A percentile compares a stretch with the other conserved stretches of the same genome.
Conservation (phyloP, 1,284 basidiomycete species). For the Sporisorium reilianum region DNA sequence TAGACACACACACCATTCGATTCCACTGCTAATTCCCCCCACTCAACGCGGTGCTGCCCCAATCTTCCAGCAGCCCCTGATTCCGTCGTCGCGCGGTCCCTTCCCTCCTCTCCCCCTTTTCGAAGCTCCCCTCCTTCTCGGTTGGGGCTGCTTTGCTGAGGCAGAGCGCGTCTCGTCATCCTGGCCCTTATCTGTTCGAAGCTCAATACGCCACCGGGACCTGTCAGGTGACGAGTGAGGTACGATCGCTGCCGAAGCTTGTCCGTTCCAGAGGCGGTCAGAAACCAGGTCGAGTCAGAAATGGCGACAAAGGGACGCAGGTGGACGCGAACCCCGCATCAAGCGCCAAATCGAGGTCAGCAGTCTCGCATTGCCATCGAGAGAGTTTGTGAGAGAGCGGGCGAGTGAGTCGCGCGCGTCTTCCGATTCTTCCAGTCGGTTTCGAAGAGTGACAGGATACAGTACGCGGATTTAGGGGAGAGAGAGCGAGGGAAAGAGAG, state of each 20-base stretch:
- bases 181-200: conserved; percentile 1
- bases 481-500: background rate
- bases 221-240: too few species aligned
- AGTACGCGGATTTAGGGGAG: background rate
- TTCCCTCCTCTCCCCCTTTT: background rate
- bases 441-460: background rate
- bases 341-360: too few species aligned
- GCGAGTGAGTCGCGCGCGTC: conserved; percentile 9
- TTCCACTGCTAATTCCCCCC: background rate
- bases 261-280: background rate
- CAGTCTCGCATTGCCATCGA: too few species aligned
- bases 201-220: background rate
- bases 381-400: too few species aligned
- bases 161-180: background rate
- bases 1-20: conserved; percentile 5
- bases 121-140: background rate
- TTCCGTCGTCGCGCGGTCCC: conserved; percentile 5
- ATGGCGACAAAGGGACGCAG: conserved; percentile 11
- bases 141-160: too few species aligned
- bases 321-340: background rate
- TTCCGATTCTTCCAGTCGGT: conserved; percentile 4
- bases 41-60: background rate
- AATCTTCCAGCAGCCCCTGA: conserved; percentile 4
- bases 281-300: background rate
- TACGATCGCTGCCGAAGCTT: background rate